Conservation (phyloP, 2,329 filamentous ascomycete species). For the Fusarium phyllophilum region DNA sequence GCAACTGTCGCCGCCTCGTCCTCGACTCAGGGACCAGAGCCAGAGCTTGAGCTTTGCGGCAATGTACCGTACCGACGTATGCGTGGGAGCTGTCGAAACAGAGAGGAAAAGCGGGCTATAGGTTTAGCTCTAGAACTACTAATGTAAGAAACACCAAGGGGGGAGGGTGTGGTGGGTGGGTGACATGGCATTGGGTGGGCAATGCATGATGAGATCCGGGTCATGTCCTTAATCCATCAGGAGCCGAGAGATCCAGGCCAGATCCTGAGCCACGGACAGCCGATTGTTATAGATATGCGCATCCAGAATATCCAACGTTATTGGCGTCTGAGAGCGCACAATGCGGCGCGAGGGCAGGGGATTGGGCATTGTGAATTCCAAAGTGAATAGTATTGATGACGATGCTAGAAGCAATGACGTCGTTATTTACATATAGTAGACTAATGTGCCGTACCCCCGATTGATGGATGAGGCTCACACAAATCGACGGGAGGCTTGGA, state of each 20-base stretch:
- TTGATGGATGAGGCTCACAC: neutral
- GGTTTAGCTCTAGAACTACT: constrained; percentile 22
- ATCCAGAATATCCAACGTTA: neutral
- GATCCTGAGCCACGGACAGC: constrained; percentile 27
- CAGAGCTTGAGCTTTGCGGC: neutral
- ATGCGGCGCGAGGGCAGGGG: neutral
- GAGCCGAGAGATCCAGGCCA: constrained; percentile 42
- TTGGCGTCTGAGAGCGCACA: neutral
- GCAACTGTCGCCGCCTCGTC: constrained; percentile 28
- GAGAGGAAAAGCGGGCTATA: constrained; percentile 14
- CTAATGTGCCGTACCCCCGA: neutral
- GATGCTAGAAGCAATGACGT: constrained; percentile 17
- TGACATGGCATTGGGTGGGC: constrained; percentile 18
- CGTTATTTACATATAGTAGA: neutral
- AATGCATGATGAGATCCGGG: constrained; percentile 29
- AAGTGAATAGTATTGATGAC: neutral
- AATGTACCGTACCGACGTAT: neutral
- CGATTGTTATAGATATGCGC: neutral
- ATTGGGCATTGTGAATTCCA: neutral
- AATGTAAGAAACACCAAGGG: constrained; percentile 20
- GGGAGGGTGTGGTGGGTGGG: neutral
- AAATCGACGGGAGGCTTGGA: neutral
- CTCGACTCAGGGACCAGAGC: constrained; percentile 23
- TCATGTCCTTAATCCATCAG: constrained; percentile 1
- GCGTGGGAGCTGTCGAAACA: constrained; percentile 1